Conservation (phyloP, 208 protist genomes). For the Wallacemonas sp. region DNA sequence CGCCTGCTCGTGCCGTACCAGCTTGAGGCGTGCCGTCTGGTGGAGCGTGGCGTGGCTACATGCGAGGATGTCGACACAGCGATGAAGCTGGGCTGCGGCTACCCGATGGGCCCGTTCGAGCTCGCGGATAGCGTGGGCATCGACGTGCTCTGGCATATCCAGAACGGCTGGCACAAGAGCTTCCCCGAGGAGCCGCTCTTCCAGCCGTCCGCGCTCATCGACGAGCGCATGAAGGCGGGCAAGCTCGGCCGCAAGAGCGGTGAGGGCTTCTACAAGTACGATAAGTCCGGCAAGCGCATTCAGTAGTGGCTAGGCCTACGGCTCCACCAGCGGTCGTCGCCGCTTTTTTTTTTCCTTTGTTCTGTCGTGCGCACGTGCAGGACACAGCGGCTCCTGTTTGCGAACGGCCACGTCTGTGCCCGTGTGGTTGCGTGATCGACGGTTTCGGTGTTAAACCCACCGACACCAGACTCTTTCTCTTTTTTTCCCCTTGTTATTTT, state of each 20-base stretch:
- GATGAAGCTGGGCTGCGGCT: slow-evolving; percentile 89
- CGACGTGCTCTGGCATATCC: slow-evolving; percentile 70
- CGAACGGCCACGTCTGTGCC: no score
- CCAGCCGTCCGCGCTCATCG: slow-evolving; percentile 47
- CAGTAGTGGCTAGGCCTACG: not conserved
- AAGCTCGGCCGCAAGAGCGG: slow-evolving; percentile 89
- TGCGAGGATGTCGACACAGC: slow-evolving; percentile 82
- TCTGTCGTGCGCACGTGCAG: no score
- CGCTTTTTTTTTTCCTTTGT: no score
- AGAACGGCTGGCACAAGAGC: slow-evolving; percentile 60
- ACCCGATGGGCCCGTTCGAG: slow-evolving; percentile 92
- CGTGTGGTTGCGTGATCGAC: no score
- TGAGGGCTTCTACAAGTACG: slow-evolving; percentile 91
- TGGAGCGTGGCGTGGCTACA: slow-evolving; percentile 79
- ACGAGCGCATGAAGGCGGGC: slow-evolving; percentile 61
- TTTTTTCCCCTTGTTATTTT: no score
- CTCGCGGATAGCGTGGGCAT: slow-evolving; percentile 80
- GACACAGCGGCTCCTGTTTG: no score
- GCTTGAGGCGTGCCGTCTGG: slow-evolving; percentile 71
- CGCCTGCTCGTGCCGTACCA: slow-evolving; percentile 85
- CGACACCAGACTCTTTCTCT: no score
- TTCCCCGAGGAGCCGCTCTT: slow-evolving; percentile 72
- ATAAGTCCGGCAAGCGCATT: slow-evolving; percentile 28
- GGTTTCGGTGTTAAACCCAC: no score
- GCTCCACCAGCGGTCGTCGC: no score